Conservation (phyloP, 2,329 filamentous ascomycete genomes). For the Aspergillus thermomutatus region DNA sequence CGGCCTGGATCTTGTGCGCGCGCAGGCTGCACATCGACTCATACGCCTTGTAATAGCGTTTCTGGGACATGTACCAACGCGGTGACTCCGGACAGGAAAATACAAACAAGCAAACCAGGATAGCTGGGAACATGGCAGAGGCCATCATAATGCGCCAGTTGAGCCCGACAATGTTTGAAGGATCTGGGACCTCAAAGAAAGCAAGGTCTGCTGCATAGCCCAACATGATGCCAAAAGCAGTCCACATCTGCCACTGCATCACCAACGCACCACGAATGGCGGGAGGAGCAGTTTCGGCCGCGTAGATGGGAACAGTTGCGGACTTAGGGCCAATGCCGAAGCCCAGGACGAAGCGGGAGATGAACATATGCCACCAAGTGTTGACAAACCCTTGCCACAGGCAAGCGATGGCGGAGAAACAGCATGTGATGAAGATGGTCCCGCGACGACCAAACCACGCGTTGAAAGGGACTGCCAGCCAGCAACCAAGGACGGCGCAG, state of each 20-base stretch:
- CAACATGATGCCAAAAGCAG: conserved; percentile 50
- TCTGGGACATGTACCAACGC: conserved; percentile 48
- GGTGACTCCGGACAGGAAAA: conserved; percentile 60
- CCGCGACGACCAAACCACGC: conserved; percentile 66
- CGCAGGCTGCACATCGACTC: conserved; percentile 43
- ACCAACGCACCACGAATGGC: conserved; percentile 70
- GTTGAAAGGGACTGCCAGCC: conserved; percentile 71
- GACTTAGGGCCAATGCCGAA: conserved; percentile 75
- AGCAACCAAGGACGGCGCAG: conserved; percentile 67
- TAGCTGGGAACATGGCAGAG: conserved; percentile 61
- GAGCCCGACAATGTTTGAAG: conserved; percentile 52
- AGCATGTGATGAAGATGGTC: conserved; percentile 72
- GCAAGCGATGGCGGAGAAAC: conserved; percentile 59
- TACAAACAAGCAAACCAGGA: conserved; percentile 57
- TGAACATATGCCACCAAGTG: conserved; percentile 68
- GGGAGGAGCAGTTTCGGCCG: conserved; percentile 69
- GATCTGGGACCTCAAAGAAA: conserved; percentile 56
- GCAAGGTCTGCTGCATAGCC: conserved; percentile 61
- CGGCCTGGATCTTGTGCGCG: conserved; percentile 43
- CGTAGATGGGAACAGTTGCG: conserved; percentile 72
- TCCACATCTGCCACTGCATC: conserved; percentile 73
- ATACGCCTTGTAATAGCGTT: conserved; percentile 41
- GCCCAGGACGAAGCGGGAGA: conserved; percentile 69
- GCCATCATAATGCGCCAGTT: conserved; percentile 69
- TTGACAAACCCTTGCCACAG: conserved; percentile 63